Evolutionary conservation across 2,329 filamentous ascomycete species (phyloP).

Genomic region (Herpomyces periplanetae): DNA sequence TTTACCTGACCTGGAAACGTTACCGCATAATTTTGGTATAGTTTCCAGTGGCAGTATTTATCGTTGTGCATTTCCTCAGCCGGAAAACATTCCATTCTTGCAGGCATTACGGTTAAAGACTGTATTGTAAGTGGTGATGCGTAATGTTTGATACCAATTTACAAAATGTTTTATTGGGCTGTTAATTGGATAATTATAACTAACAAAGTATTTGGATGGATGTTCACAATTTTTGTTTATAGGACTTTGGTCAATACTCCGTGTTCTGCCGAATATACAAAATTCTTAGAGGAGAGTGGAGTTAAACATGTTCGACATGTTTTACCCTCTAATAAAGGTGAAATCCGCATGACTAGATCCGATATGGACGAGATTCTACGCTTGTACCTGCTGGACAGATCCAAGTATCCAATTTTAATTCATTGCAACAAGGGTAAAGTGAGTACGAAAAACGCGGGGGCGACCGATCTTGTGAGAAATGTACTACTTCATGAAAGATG

Average conservation of each 20-base stretch:
- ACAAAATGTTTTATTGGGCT: constrained; percentile 6
- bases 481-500: not conserved
- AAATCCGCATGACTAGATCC: constrained; percentile 18
- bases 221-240: constrained; percentile 8
- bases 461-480: not conserved
- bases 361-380: constrained; percentile 27
- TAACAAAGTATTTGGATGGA: constrained; percentile 18
- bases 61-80: constrained; percentile 36
- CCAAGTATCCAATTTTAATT: constrained; percentile 40
- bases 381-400: constrained; percentile 25
- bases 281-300: constrained; percentile 21
- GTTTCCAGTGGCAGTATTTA: constrained; percentile 37
- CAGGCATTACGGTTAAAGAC: constrained; percentile 28
- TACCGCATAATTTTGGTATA: constrained; percentile 50
- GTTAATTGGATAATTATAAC: no score
- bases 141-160: not conserved
- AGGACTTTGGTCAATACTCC: constrained; percentile 13
- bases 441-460: constrained; percentile 4
- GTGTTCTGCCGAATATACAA: constrained; percentile 11
- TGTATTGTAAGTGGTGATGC: constrained; percentile 24
- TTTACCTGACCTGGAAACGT: no score
- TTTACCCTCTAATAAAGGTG: constrained; percentile 59
- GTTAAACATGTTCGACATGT: constrained; percentile 35
- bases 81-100: constrained; percentile 28
- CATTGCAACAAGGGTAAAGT: constrained; percentile 78